These are phyloP conservation scores for Podila minutissima DNA, from an alignment of 192 early-diverging fungal genomes.

Conservation along the genomic window DNA sequence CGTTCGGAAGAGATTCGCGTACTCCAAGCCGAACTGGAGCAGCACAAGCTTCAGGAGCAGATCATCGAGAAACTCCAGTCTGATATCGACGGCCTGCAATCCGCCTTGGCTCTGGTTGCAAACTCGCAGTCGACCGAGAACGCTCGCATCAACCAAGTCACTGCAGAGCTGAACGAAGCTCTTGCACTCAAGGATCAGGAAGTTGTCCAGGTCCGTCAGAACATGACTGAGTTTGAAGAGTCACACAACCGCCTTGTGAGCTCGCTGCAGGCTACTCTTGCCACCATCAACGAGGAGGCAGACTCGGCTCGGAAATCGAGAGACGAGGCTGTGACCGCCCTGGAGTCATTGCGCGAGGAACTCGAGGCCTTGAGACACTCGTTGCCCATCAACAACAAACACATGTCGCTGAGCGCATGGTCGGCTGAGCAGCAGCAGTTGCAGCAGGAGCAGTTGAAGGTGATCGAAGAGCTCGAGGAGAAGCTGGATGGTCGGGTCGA, in stretches of 20 bases:
- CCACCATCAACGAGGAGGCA: conserved; percentile 47
- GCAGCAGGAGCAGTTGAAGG: conserved; percentile 46
- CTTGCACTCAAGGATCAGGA: conserved; percentile 49
- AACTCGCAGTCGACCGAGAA: conserved; percentile 41
- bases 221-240: conserved; percentile 51
- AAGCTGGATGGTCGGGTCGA: conserved; percentile 41
- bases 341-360: conserved; percentile 39
- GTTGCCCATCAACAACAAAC: conserved; percentile 43
- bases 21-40: conserved; percentile 44
- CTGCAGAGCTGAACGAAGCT: conserved; percentile 46
- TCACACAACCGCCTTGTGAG: conserved; percentile 44
- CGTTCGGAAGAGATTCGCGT: conserved; percentile 44
- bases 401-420: conserved; percentile 48
- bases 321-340: conserved; percentile 37
- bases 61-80: conserved; percentile 48
- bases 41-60: conserved; percentile 49
- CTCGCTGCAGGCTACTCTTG: conserved; percentile 42
- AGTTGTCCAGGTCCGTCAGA: conserved; percentile 46
- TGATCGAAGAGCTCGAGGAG: conserved; percentile 35
- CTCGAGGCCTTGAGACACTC: conserved; percentile 45
- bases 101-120: conserved; percentile 32
- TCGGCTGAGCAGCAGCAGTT: conserved; percentile 41
- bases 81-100: conserved; percentile 36
- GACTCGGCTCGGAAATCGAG: conserved; percentile 47
- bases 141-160: conserved; percentile 47